Evolutionary conservation across 331 rosid genomes (phyloP).

Genomic region (Arachis monticola): DNA sequence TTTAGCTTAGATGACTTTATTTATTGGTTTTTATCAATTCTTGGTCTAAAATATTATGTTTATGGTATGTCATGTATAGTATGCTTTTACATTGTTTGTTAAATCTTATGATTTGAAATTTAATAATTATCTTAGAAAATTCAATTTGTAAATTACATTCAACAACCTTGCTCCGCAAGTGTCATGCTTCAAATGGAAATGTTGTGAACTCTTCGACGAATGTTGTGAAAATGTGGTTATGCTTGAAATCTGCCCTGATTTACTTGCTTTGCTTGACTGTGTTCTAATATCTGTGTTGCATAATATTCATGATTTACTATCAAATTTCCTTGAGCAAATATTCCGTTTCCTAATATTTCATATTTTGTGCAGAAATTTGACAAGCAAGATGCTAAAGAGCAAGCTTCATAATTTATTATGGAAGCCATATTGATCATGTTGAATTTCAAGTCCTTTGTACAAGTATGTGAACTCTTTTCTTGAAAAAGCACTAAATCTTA

Average conservation of each 20-base stretch:
- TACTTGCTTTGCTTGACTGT: slow-evolving; percentile 12
- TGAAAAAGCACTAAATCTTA: neutral
- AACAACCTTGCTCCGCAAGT: too few species aligned
- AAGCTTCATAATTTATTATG: slow-evolving; percentile 46
- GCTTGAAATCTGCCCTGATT: slow-evolving; percentile 4
- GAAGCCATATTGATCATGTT: slow-evolving; percentile 1
- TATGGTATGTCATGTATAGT: too few species aligned
- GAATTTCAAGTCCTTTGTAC: slow-evolving; percentile 29
- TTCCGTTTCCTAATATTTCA: slow-evolving; percentile 12
- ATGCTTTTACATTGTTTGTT: too few species aligned
- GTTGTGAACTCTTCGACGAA: neutral
- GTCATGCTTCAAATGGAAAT: too few species aligned
- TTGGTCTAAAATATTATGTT: too few species aligned
- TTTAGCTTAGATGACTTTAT: too few species aligned
- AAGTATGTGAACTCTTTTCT: slow-evolving; percentile 36
- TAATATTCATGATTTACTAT: too few species aligned
- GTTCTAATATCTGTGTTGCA: neutral
- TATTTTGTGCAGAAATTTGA: slow-evolving; percentile 57
- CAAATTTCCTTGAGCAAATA: slow-evolving; percentile 12
- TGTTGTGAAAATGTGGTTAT: slow-evolving; percentile 3
- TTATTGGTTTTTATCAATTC: too few species aligned
- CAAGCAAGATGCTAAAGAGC: slow-evolving; percentile 47
- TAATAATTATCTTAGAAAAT: too few species aligned
- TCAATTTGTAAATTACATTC: too few species aligned
- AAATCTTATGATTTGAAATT: too few species aligned